A percentile compares a stretch with the other conserved stretches of the same genome.
Evolutionary conservation across 306 rosid genomes (phyloP).

Genomic region (Pterocarpus santalinus): DNA sequence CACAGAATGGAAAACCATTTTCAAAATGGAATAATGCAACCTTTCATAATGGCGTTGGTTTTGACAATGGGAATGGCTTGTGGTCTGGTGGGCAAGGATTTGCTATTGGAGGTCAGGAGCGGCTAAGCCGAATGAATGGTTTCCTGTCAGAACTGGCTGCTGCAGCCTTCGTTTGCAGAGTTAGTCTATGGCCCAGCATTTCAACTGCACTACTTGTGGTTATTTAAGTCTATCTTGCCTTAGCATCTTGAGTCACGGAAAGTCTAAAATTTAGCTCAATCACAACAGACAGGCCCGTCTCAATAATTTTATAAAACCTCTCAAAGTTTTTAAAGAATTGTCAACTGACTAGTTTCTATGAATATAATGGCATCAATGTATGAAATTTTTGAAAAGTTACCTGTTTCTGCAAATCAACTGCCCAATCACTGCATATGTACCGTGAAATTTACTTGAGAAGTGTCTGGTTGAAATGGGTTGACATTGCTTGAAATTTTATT

Average conservation of each 20-base stretch:
- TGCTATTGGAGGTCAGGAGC: slow-evolving; percentile 91
- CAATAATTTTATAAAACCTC: no score
- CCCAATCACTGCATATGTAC: no score
- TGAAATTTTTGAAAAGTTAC: not conserved
- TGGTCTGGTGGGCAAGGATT: slow-evolving; percentile 90
- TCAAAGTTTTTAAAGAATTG: not conserved
- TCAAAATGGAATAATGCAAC: slow-evolving; percentile 55
- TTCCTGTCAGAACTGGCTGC: slow-evolving; percentile 98
- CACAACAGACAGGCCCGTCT: no score
- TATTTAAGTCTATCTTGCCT: slow-evolving; percentile 27
- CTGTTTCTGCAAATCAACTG: not conserved
- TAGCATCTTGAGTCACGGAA: not conserved
- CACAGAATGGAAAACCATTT: slow-evolving; percentile 59
- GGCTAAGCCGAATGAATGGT: slow-evolving; percentile 85
- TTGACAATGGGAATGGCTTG: slow-evolving; percentile 80
- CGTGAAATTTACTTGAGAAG: not conserved
- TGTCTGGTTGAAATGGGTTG: slow-evolving; percentile 22
- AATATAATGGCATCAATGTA: not conserved
- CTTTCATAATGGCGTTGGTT: slow-evolving; percentile 93
- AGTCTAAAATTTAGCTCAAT: not conserved
- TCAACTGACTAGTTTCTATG: not conserved
- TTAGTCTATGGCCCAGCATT: slow-evolving; percentile 50
- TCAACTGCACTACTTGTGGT: slow-evolving; percentile 16
- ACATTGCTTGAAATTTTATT: slow-evolving; percentile 46
- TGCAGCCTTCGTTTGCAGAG: slow-evolving; percentile 97